Evolutionary conservation across 257 asterid genomes (phyloP), one percentile per base, ranked within the genome.

Genomic region (Verbena officinalis): DNA sequence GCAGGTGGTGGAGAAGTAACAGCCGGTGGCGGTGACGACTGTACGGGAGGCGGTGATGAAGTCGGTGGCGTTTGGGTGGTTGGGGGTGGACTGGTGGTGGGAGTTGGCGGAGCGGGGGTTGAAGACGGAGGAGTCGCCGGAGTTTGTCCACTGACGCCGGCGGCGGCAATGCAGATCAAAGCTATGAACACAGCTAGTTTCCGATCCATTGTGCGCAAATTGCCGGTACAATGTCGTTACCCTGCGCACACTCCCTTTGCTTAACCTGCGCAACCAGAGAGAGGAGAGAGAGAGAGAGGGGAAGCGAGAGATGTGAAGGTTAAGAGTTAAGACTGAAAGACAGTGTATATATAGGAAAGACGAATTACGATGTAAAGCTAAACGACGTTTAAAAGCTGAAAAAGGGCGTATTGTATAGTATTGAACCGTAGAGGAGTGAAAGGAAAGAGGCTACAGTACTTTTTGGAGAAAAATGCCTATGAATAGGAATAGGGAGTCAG

Each of bases 141-240:
- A 44, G 86, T 71, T 71, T 90, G 97, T 0, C 74, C 95, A 0
- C 50, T 53, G 56, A 83, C 97, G 42, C 76, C 81, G 67, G 88
- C 81, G 52, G 74, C 45, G 64, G 58, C 48, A 55, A 87, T 55
- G 88, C 88, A 84, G 76, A 90, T 62, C 46, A 81, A 38, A 4
- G 82, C 93, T 4, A 69, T 24, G 62, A 72, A 53, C 15, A 75
- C 12, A 16, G 55, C 71, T 1, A 58, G 55, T 17, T 17, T 75
- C 9, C 13, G 62, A 72, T 81, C 86, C 95, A 90, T 85, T 54
- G 15, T 42, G 48, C 10, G 8, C 48, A 45, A 12, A 60, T 2
- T 6, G 63, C 23, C n/a, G 31, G 22, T 3, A 23, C 10, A 0
- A 7, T 30, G 15, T 23, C 8, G 31, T 19, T 61, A 64, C 44